Base-by-base conservation (phyloP, 2,329 filamentous ascomycete genomes). In the Claviceps paspali region DNA sequence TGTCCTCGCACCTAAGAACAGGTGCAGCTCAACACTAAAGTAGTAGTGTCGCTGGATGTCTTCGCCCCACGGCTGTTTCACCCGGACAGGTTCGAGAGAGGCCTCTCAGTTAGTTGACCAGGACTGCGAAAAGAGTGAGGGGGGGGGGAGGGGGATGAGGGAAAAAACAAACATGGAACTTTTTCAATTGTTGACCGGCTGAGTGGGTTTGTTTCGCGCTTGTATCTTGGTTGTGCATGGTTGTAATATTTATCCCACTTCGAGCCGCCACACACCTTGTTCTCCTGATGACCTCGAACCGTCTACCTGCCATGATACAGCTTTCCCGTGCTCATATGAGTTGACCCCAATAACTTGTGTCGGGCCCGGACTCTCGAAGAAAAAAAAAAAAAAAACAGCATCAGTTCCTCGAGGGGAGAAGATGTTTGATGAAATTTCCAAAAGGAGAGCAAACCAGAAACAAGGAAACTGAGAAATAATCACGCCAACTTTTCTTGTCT, bases 11-110 rank as follows among this genome's bases (percentile, higher is more conserved):
- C 24, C 30, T 28, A 42, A 39, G 36, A 27, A 36, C 21, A 26
- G 23, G 26, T 29, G 14, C 31, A 24, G 24, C 28, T 36, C 34
- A 33, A 41, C 34, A 35, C 36, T 38, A 28, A 24, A 19, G 28
- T 15, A 17, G 30, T 19, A 24, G 22, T n/a, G 6, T 30, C n/a
- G n/a, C 35, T 34, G 41, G 34, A 26, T 38, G 41, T 32, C n/a
- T 33, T 24, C 29, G 41, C 43, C 43, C 41, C 43, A 44, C 41
- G 38, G 8, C 40, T 39, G 40, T 38, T 33, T 41, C 23, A 33
- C 22, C 17, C 19, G 18, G 18, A 10, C 17, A 41, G n/a, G n/a
- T n/a, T 19, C 27, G 6, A 29, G 33, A 29, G 22, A 36, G n/a
- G n/a, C n/a, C n/a, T 12, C 31, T 41, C 11, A 10, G 21, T 6